Percentiles rank a stretch among this genome's conserved stretches.
Evolutionary conservation across 2,329 filamentous ascomycete genomes (phyloP).

Genomic region (Orbilia brochopaga): DNA sequence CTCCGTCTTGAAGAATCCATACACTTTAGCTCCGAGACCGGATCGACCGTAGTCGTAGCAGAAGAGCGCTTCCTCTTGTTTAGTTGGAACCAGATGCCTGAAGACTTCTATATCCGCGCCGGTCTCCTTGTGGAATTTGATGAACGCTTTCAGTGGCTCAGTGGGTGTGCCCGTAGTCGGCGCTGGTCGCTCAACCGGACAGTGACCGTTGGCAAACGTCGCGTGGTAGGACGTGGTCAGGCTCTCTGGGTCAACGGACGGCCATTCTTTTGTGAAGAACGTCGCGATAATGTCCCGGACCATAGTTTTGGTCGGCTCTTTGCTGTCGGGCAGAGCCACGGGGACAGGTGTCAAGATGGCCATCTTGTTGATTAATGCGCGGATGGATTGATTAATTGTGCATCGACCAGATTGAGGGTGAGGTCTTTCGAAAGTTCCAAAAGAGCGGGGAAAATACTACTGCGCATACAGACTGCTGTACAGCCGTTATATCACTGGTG

Average conservation of each 20-base stretch:
- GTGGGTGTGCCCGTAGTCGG: conserved; percentile 9
- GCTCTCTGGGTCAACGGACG: conserved; percentile 44
- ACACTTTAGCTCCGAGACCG: conserved; percentile 51
- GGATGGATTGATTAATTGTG: neutral
- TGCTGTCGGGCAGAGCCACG: conserved; percentile 44
- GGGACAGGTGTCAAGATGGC: conserved; percentile 24
- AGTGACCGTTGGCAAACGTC: conserved; percentile 49
- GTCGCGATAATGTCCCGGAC: conserved; percentile 47
- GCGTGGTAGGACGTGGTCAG: conserved; percentile 47
- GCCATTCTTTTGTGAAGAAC: conserved; percentile 52
- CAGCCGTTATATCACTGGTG: neutral
- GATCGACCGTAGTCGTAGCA: conserved; percentile 51
- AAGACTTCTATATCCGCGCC: conserved; percentile 42
- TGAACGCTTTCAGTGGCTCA: conserved; percentile 43
- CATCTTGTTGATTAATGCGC: conserved; percentile 35
- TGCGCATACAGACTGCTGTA: too few species aligned
- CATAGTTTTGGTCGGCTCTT: conserved; percentile 32
- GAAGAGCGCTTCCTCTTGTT: conserved; percentile 52
- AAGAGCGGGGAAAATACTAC: neutral
- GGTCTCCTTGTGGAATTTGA: conserved; percentile 19
- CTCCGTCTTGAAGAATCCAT: conserved; percentile 52
- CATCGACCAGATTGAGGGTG: conserved; percentile 2
- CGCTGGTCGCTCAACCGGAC: conserved; percentile 50
- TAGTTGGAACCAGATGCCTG: conserved; percentile 49
- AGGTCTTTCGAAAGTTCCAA: too few species aligned